Base-by-base conservation (phyloP, 1,284 basidiomycete species). In the Puccinia coronata region DNA sequence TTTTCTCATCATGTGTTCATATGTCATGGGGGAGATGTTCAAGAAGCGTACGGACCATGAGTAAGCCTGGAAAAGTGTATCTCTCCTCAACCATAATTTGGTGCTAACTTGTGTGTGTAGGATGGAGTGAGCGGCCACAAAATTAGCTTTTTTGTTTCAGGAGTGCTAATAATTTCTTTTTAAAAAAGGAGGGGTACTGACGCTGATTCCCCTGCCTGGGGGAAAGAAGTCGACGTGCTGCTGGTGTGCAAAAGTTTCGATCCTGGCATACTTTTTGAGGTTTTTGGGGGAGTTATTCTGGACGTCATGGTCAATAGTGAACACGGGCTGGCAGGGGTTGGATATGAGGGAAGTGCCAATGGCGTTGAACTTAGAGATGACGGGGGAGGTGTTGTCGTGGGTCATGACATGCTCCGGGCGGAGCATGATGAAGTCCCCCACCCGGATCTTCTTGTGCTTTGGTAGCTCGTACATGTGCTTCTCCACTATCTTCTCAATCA, bases 191-290 rank as follows among this genome's bases (percentile, higher is more conserved):
- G 61, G 36, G 51, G 16, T 11, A 63, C 65, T 63, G 39, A 80
- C n/a, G n/a, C n/a, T n/a, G n/a, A n/a, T n/a, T n/a, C n/a, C n/a
- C n/a, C n/a, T n/a, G n/a, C n/a, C n/a, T 5, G 96, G 96, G 61
- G 96, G 96, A 87, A 95, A 99, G 87, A 99, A 99, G 87, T 99
- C 95, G 84, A 99, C 89, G 14, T 89, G 90, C 83, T 98, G 92
- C 82, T 90, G 87, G 65, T 94, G 91, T 3, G 95, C 96, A 85
- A 98, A 99, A 0, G 90, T 89, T 86, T 98, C 96, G 82, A 99
- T 99, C 81, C 90, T 91, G 57, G 92, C 90, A 87, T 99, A 99
- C 87, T 99, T 99, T 31, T 91, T 89, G 31, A 98, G 88, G 87
- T 99, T 99, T 85, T 96, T 96, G n/a, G 90, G 86, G 0, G 94